Base-by-base conservation (phyloP, 108 stramenopile genomes). In the Cyclostephanos invisitatus region DNA sequence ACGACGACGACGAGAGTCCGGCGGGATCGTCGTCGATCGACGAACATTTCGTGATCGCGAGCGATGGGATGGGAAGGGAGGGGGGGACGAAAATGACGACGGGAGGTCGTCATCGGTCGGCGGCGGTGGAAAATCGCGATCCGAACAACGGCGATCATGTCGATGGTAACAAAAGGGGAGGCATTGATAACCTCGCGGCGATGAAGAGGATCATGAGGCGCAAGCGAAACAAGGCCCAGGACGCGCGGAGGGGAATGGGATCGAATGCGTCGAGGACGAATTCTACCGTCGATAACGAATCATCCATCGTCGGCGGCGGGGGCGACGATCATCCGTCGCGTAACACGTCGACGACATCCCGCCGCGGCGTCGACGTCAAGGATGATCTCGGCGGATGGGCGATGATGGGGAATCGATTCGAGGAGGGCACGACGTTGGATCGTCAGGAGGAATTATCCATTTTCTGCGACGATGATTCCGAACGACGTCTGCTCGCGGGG, bases 351-450 rank as follows among this genome's bases (percentile, higher is more conserved):
- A n/a, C n/a, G n/a, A n/a, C n/a, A n/a, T n/a, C n/a, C n/a, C n/a
- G n/a, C n/a, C n/a, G n/a, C n/a, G n/a, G n/a, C n/a, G n/a, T n/a
- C n/a, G n/a, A n/a, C n/a, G n/a, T n/a, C n/a, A n/a, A n/a, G n/a
- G 28, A 40, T 7, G 7, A 40, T 40, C 7, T 53, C 7, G 51
- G 17, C 22, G 55, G 64, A 0, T 77, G 62, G 62, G 76, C 69
- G 68, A 77, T 77, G 76, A 18, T 77, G 76, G 76, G 68, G 11
- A 63, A 69, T 77, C 68, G 70, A 32, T 17, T 77, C 15, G 42
- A 76, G 37, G 75, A 76, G 32, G 54, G 48, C 1, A 37, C 55
- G 5, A 22, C 47, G 5, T n/a, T 47, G 22, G 24, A 62, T 9
- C 8, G 35, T 0, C n/a, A n/a, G n/a, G 28, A 53, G 12, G 46